A percentile compares a stretch with the other conserved stretches of the same genome.
phyloP scores from a whole-genome alignment of 345 rosid genomes.

The Syzygium oleosum region DNA sequence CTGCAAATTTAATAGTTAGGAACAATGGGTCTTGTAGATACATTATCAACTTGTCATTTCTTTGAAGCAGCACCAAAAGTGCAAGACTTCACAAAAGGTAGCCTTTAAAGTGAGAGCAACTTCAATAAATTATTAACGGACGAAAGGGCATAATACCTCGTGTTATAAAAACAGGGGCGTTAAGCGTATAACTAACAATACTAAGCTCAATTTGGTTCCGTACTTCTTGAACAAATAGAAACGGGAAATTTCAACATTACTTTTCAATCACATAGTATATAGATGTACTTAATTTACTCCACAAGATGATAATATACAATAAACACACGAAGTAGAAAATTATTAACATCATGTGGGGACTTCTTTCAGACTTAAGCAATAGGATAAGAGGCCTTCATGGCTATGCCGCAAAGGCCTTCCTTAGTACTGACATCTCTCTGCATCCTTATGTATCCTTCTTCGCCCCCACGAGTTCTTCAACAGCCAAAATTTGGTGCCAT shows the following conservation, averaged over 20 bases:
- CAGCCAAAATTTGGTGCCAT: not conserved
- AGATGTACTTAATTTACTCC: not conserved
- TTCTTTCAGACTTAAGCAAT: not conserved
- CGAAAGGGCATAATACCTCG: no score
- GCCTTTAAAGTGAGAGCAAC: no score
- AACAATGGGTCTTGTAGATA: no score
- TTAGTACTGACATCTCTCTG: constrained; percentile 6
- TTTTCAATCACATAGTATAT: not conserved
- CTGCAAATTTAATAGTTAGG: no score
- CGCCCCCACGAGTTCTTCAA: constrained; percentile 9
- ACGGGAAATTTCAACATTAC: no score
- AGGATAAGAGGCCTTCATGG: constrained; percentile 5
- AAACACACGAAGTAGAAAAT: not conserved
- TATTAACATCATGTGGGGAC: not conserved
- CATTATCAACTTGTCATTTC: no score
- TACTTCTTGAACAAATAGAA: not conserved
- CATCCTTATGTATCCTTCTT: not conserved
- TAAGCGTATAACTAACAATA: no score
- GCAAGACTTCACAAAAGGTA: no score
- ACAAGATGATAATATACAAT: not conserved
- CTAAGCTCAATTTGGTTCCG: not conserved
- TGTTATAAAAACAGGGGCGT: not conserved
- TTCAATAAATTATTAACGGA: no score
- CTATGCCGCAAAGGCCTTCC: constrained; percentile 19
- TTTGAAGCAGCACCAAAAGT: no score